Conservation (phyloP, 257 asterid species). For the Nicotiana benthamiana region DNA sequence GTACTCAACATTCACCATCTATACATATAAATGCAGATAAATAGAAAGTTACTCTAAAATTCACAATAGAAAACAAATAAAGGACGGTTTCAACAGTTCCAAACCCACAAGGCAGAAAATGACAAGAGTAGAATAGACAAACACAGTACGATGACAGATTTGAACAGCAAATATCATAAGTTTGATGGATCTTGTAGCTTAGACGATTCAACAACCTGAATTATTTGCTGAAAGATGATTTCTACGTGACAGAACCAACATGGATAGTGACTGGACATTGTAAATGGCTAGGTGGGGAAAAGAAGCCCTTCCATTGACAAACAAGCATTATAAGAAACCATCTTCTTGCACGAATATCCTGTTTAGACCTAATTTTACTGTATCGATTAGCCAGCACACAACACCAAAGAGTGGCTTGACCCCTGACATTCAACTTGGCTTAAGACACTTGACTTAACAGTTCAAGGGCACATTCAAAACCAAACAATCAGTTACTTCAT, state of each 20-base stretch:
- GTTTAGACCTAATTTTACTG: neutral
- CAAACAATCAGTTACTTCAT: neutral
- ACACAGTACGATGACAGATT: neutral
- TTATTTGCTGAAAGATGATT: no score
- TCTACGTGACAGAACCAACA: no score
- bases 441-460: neutral
- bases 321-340: neutral
- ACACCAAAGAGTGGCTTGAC: neutral
- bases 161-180: neutral
- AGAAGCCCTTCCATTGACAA: neutral
- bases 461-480: neutral
- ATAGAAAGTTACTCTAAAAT: neutral
- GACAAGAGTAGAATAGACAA: neutral
- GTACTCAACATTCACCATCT: neutral
- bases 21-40: neutral
- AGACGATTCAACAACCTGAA: neutral
- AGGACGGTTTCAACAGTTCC: neutral
- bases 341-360: neutral
- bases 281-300: neutral
- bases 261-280: neutral
- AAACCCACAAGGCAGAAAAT: neutral
- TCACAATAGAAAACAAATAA: neutral
- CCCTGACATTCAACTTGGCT: neutral
- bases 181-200: neutral
- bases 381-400: neutral